phyloP scores from a whole-genome alignment of 768 basidiomycete species.

The Thelephora aurantiotincta region DNA sequence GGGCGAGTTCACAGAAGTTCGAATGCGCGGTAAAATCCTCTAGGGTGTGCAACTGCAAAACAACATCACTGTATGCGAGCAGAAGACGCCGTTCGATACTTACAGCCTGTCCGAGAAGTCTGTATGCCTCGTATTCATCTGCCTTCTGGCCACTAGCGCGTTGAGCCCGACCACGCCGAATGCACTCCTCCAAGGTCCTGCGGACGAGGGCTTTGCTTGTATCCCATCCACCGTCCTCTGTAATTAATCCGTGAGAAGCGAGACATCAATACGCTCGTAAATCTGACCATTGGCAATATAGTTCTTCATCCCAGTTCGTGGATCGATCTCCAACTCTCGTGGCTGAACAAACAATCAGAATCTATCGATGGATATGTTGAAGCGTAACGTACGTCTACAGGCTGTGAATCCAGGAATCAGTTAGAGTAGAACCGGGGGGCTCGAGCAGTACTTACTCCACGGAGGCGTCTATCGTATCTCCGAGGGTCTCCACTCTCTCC shows the following conservation, averaged over 20 bases:
- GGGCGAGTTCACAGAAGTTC: constrained; percentile 78
- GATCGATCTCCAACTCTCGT: constrained; percentile 75
- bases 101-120: constrained; percentile 62
- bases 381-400: constrained; percentile 50
- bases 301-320: constrained; percentile 85
- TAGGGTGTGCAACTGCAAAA: constrained; percentile 53
- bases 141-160: constrained; percentile 41
- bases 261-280: neutral
- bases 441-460: constrained; percentile 22
- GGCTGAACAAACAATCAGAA: constrained; percentile 27
- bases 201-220: constrained; percentile 73
- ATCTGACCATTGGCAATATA: constrained; percentile 69
- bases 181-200: constrained; percentile 61
- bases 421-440: neutral
- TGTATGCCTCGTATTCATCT: constrained; percentile 67
- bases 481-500: constrained; percentile 75
- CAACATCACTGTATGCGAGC: neutral
- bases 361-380: neutral
- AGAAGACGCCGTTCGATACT: constrained; percentile 8
- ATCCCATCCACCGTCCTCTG: constrained; percentile 71
- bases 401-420: constrained; percentile 13
- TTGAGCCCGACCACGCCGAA: constrained; percentile 59
- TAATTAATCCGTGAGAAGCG: neutral
- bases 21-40: constrained; percentile 87
- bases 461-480: constrained; percentile 58